Evolutionary conservation across 1,139 yeast species (phyloP).

Genomic region (Saccharomyces hybrid): DNA sequence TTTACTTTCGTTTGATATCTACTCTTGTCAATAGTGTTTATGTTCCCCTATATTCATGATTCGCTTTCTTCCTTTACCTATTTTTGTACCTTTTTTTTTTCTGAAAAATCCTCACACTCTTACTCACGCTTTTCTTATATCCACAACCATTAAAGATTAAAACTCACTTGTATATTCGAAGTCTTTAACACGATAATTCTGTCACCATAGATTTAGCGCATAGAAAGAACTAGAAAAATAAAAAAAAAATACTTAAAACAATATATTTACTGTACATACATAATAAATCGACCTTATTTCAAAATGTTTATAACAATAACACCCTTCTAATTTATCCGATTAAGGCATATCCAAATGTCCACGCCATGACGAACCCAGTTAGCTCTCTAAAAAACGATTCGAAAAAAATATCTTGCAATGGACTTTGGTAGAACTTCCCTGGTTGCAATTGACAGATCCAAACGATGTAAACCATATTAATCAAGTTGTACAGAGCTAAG

Average conservation of each 20-base stretch:
- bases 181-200: neutral
- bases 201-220: neutral
- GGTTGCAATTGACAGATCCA: constrained; percentile 34
- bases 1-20: neutral
- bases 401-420: constrained; percentile 49
- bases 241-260: neutral
- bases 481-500: constrained; percentile 41
- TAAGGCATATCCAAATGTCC: constrained; percentile 76
- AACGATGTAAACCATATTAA: constrained; percentile 32
- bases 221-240: neutral
- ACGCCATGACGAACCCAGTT: constrained; percentile 71
- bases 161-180: neutral
- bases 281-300: constrained; percentile 4
- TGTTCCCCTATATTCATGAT: constrained; percentile 4
- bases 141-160: neutral
- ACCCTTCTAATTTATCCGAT: constrained; percentile 32
- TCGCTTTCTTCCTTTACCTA: neutral
- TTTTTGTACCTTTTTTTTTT: constrained; percentile 5
- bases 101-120: constrained; percentile 8
- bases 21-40: constrained; percentile 4
- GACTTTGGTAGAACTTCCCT: constrained; percentile 42
- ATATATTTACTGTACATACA: constrained; percentile 5
- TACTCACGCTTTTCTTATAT: constrained; percentile 7
- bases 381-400: constrained; percentile 51
- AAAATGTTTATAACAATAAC: neutral